Percentiles rank a stretch among this genome's conserved stretches.
phyloP scores from a whole-genome alignment of 1,284 basidiomycete species.

The Trichosporon ovoides region DNA sequence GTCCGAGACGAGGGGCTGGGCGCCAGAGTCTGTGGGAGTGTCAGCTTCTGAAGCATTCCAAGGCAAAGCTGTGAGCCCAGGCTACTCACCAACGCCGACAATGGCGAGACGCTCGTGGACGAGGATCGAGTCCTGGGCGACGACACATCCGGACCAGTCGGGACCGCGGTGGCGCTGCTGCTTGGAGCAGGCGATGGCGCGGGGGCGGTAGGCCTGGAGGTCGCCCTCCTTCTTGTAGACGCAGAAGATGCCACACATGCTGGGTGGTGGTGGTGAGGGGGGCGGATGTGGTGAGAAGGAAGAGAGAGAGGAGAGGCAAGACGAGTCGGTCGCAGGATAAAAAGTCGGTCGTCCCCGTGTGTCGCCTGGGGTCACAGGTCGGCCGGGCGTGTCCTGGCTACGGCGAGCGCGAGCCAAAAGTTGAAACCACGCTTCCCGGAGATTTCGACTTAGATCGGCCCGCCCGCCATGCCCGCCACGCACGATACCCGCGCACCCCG shows the following conservation, averaged over 20 bases:
- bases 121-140: slow-evolving; percentile 71
- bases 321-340: neutral
- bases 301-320: neutral
- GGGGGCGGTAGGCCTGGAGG: slow-evolving; percentile 62
- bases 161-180: slow-evolving; percentile 86
- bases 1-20: slow-evolving; percentile 85
- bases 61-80: too few relatives aligned
- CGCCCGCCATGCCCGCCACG: neutral
- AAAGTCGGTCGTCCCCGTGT: slow-evolving; percentile 3
- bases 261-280: slow-evolving; percentile 9
- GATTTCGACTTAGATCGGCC: slow-evolving; percentile 5
- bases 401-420: neutral
- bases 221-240: slow-evolving; percentile 72
- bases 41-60: too few relatives aligned
- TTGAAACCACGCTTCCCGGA: neutral
- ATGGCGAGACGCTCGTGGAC: slow-evolving; percentile 92
- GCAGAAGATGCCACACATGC: slow-evolving; percentile 86
- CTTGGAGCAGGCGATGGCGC: slow-evolving; percentile 78
- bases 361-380: neutral
- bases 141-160: slow-evolving; percentile 92
- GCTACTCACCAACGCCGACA: slow-evolving; percentile 85
- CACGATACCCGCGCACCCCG: too few relatives aligned
- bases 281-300: neutral
- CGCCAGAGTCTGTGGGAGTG: slow-evolving; percentile 79
- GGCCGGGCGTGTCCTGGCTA: neutral